phyloP scores from a whole-genome alignment of 164 flowering plant species.

The Magnolia sinica region DNA sequence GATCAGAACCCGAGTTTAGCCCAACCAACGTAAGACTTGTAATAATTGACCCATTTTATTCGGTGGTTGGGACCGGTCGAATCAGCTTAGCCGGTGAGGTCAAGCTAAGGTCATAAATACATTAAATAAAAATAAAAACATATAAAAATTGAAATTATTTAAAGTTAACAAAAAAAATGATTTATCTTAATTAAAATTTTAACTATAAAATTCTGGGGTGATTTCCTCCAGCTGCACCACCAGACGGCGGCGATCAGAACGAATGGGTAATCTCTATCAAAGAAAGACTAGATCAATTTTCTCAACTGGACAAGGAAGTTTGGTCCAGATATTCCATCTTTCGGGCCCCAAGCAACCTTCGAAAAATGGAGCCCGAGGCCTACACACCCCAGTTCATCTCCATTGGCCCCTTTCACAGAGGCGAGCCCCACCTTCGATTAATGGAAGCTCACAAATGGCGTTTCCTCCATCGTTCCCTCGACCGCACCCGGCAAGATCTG shows the following conservation, averaged over 20 bases:
- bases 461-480: slow-evolving; percentile 20
- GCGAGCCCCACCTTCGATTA: slow-evolving; percentile 11
- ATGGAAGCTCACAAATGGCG: slow-evolving; percentile 39
- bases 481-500: slow-evolving; percentile 11
- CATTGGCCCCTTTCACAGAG: slow-evolving; percentile 23
- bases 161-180: slow-evolving; percentile 28
- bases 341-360: neutral
- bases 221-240: slow-evolving; percentile 24
- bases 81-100: too few relatives aligned
- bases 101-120: too few relatives aligned
- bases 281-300: slow-evolving; percentile 11
- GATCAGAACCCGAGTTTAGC: too few relatives aligned
- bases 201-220: slow-evolving; percentile 41
- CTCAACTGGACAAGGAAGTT: slow-evolving; percentile 23
- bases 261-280: too few relatives aligned
- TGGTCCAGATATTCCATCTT: neutral
- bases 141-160: too few relatives aligned
- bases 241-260: too few relatives aligned
- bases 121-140: too few relatives aligned
- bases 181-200: slow-evolving; percentile 65
- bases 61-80: slow-evolving; percentile 14
- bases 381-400: slow-evolving; percentile 10
- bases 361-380: slow-evolving; percentile 3
- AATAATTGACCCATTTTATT: too few relatives aligned
- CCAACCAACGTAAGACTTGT: too few relatives aligned